Evolutionary conservation across 805 yeast genomes (phyloP), one percentile per base, ranked within the genome.

Genomic region (Candida methanosorbosa): DNA sequence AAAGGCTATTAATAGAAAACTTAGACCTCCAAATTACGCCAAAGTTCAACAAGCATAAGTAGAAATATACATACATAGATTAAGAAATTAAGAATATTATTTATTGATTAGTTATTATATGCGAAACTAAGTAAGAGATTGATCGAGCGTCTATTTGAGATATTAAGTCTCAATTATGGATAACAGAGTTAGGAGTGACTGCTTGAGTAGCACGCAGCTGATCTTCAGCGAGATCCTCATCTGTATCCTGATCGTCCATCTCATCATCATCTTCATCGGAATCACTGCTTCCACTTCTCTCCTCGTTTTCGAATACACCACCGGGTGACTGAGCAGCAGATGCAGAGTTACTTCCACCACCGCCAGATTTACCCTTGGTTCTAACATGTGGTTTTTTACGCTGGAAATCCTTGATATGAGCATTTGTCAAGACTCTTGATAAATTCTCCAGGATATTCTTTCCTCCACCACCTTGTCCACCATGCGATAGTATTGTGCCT

Each of bases 1-100:
- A 3, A 84, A 84, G 56, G 67, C 82, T 4, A 62, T 90, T 14
- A 77, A 80, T 50, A 70, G 95, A 42, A 76, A 66, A 41, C 57
- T 92, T 37, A 75, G 87, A 45, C 97, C 98, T 3, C 98, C 98
- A 22, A 86, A 85, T 51, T 92, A 92, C 56, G 97, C 97, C 8
- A 92, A 92, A 57, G 97, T 92, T 28, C 97, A 88, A 56, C 92
- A 83, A 40, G 79, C 72, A 36, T 78, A 21, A 27, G 14, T 18
- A 16, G 14, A 18, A 20, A 9, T 4, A n/a, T n/a, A 18, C 11
- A 8, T 21, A 21, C 23, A 21, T 21, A 21, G 11, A 9, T 21
- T 8, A 21, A 21, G 8, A 21, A 21, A 21, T 21, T 8, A 21
- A 9, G 11, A 21, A 9, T 21, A 21, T 21, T 9, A 21, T 21